Conservation (phyloP, 305 asterid genomes). For the Andrographis paniculata region DNA sequence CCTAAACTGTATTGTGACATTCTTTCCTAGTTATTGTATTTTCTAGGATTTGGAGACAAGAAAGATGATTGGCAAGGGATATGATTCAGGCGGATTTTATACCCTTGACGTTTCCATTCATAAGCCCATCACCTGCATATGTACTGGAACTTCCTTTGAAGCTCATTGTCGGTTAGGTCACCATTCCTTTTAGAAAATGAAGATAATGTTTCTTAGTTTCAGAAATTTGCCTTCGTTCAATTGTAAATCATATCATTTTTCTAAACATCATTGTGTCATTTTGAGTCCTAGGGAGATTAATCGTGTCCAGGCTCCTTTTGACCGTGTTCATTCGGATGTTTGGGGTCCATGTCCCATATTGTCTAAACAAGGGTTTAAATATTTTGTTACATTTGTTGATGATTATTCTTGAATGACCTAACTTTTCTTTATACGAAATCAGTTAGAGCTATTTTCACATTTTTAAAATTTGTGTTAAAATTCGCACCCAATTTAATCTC, state of each 20-base stretch:
- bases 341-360: neutral
- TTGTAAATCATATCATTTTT: constrained; percentile 6
- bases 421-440: neutral
- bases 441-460: neutral
- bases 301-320: neutral
- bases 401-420: neutral
- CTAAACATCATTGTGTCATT: constrained; percentile 4
- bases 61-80: constrained; percentile 6
- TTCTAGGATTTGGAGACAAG: constrained; percentile 9
- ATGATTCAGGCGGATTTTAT: neutral
- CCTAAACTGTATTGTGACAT: neutral
- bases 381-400: neutral
- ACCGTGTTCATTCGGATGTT: neutral
- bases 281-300: neutral
- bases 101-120: neutral
- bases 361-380: neutral
- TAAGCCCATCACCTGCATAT: neutral
- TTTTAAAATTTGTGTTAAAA: neutral
- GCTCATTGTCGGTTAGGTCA: neutral
- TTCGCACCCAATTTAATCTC: neutral
- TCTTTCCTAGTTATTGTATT: no score
- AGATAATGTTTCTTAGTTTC: constrained; percentile 3
- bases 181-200: neutral
- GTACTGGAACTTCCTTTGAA: neutral
- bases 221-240: neutral